These are phyloP conservation scores for Debaryomyces subglobosus DNA, from an alignment of 1,139 yeast species.

Conservation along the genomic window DNA sequence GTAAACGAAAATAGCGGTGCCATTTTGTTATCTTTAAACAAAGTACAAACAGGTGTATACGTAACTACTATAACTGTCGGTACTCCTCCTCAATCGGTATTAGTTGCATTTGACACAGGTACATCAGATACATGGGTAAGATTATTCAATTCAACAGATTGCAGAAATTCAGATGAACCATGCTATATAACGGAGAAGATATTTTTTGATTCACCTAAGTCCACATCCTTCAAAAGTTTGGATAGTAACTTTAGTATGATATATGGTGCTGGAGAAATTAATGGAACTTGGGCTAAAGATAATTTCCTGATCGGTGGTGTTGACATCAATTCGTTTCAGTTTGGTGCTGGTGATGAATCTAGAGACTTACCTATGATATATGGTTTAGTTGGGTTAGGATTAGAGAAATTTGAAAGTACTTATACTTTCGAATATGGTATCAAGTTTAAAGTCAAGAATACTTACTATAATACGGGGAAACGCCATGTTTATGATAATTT, in stretches of 20 bases:
- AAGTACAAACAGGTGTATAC: constrained; percentile 10
- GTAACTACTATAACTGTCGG: constrained; percentile 9
- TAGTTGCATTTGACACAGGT: constrained; percentile 13
- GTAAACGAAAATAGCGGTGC: background rate
- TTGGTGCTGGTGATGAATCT: constrained; percentile 9
- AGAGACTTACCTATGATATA: constrained; percentile 1
- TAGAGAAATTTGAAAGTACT: constrained; percentile 11
- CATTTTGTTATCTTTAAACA: constrained; percentile 5
- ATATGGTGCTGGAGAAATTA: constrained; percentile 10
- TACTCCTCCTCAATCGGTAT: constrained; percentile 10
- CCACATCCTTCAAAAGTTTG: constrained; percentile 5
- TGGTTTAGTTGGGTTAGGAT: constrained; percentile 11
- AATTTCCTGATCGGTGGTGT: constrained; percentile 1
- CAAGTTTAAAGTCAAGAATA: constrained; percentile 3
- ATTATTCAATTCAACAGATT: constrained; percentile 8
- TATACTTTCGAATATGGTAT: constrained; percentile 12
- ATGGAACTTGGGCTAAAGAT: constrained; percentile 12
- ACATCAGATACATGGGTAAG: constrained; percentile 14
- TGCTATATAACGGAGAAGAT: constrained; percentile 3
- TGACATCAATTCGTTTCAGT: background rate
- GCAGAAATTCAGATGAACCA: constrained; percentile 4
- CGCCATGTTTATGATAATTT: constrained; percentile 9
- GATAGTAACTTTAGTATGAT: constrained; percentile 9
- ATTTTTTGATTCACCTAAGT: constrained; percentile 2
- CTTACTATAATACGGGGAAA: background rate